Evolutionary conservation across 345 rosid genomes (phyloP), one percentile per base, ranked within the genome.

Genomic region (Salix suchowensis): DNA sequence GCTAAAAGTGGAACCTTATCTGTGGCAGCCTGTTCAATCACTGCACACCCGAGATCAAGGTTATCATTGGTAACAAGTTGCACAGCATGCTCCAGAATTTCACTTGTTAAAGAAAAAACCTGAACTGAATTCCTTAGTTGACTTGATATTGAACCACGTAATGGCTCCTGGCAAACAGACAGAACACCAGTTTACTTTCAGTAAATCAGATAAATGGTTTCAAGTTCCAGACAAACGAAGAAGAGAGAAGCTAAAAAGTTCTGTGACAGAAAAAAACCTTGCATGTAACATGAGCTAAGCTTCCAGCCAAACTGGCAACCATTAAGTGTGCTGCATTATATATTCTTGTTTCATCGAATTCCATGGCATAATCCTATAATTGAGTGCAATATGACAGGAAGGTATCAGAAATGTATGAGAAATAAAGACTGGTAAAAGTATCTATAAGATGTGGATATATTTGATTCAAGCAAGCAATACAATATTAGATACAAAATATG

Each of bases 241-340:
- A 37, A 52, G 62, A 68, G 36, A 5, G 39, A 65, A 75, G 2
- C 39, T 34, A 76, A 72, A 71, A 18, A 76, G 40, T 3, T 24
- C 50, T n/a, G 55, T 40, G 39, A 54, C 40, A 34, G 54, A 62
- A 24, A 71, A 32, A 65, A 85, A 93, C 98, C 98, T 96, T 96
- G 99, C 99, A 96, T 37, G 99, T 96, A 65, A 92, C 99, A 84
- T 96, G 99, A 77, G 99, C 99, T 64, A 96, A 80, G 87, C 99
- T 96, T 84, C 97, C 99, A 62, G 98, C 96, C 87, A 96, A 85
- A 84, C 98, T 93, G n/a, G 98, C 98, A 83, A 93, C 99, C 99
- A 96, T 96, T 86, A 93, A 87, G 76, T 94, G 97, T 30, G 97
- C 99, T 14, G 99, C 98, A 84, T 87, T 90, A 84, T 91, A 90